Conservation (phyloP, 257 asterid species). For the Petunia secreta region DNA sequence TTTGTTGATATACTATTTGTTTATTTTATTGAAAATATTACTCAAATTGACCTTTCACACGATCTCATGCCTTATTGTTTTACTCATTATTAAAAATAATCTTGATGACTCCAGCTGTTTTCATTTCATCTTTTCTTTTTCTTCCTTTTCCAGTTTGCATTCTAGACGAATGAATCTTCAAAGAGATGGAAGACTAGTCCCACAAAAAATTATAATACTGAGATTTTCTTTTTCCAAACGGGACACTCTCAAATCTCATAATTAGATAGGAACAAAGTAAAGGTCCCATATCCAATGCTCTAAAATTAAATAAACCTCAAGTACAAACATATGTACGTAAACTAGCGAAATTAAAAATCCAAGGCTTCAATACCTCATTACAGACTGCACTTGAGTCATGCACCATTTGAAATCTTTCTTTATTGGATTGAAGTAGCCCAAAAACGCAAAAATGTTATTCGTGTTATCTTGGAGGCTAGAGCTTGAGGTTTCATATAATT, state of each 20-base stretch:
- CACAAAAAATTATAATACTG: not conserved
- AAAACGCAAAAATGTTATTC: not conserved
- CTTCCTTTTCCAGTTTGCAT: not conserved
- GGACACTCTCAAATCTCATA: not conserved
- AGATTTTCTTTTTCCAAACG: not conserved
- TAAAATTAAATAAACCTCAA: not conserved
- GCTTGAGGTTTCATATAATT: not conserved
- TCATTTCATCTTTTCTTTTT: not conserved
- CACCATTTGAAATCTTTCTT: not conserved
- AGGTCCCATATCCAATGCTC: not conserved
- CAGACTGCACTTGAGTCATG: not conserved
- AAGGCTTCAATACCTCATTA: not conserved
- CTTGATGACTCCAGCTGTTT: not conserved
- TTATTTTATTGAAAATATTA: not conserved
- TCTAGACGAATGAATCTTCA: not conserved
- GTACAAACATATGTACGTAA: too few relatives aligned
- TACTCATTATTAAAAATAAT: not conserved
- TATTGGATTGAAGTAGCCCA: not conserved
- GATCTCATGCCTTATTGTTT: not conserved
- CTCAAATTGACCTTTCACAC: not conserved
- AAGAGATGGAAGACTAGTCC: not conserved
- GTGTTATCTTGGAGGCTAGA: not conserved
- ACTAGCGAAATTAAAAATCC: not conserved
- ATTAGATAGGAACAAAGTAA: not conserved
- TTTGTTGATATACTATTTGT: not conserved